A percentile compares a stretch with the other conserved stretches of the same genome.
Conservation (phyloP, 352 stramenopile genomes). For the Phytophthora capsici region DNA sequence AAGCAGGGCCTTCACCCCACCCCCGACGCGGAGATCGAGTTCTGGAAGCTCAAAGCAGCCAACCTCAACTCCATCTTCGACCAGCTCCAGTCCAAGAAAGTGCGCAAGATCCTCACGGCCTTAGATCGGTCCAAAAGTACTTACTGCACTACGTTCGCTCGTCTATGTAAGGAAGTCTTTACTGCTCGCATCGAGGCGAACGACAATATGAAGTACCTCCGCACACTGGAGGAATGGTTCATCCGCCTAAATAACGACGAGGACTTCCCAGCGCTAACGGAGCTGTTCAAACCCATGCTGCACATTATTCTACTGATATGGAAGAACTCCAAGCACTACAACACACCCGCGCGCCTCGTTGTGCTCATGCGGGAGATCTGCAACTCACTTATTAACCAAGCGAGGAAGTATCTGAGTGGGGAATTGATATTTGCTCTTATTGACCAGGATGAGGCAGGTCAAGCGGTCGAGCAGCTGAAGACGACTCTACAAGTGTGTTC, state of each 20-base stretch:
- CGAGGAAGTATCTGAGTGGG: constrained; percentile 92
- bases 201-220: constrained; percentile 98
- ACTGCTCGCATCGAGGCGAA: constrained; percentile 96
- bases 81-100: constrained; percentile 93
- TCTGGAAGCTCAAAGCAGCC: constrained; percentile 97
- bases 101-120: constrained; percentile 94
- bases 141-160: constrained; percentile 96
- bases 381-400: constrained; percentile 96
- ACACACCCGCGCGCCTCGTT: constrained; percentile 95
- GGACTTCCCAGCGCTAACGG: constrained; percentile 92
- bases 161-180: constrained; percentile 98
- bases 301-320: constrained; percentile 99
- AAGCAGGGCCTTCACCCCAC: constrained; percentile 97
- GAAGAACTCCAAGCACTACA: constrained; percentile 99
- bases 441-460: constrained; percentile 94
- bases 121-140: constrained; percentile 96
- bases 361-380: constrained; percentile 98
- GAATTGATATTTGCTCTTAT: constrained; percentile 97
- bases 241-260: constrained; percentile 95
- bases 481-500: constrained; percentile 94
- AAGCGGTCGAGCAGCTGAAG: constrained; percentile 96
- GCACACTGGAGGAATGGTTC: constrained; percentile 97
- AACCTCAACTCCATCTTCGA: constrained; percentile 97
- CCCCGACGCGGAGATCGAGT: constrained; percentile 97
- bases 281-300: constrained; percentile 98